Percentiles rank a stretch among this genome's conserved stretches.
Evolutionary conservation across 306 rosid genomes (phyloP).

Genomic region (Lathyrus tuberosus): DNA sequence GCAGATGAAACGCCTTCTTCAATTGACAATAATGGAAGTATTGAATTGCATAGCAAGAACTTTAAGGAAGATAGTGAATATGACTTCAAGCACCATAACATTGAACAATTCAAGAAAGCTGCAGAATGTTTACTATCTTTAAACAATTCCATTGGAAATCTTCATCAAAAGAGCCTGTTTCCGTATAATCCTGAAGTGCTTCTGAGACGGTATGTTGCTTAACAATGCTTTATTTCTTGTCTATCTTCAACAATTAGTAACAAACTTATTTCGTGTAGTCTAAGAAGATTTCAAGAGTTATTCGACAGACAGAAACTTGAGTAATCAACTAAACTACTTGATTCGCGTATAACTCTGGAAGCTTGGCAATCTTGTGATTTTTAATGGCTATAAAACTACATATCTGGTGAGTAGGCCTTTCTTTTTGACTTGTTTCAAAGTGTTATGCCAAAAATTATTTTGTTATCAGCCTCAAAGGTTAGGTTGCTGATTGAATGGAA

Average conservation of each 20-base stretch:
- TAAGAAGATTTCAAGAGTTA: constrained; percentile 62
- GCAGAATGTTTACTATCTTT: constrained; percentile 68
- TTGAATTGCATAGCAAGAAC: constrained; percentile 32
- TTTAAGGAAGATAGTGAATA: constrained; percentile 37
- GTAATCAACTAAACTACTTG: constrained; percentile 28
- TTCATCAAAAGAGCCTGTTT: constrained; percentile 75
- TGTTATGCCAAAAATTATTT: neutral
- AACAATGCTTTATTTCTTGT: constrained; percentile 31
- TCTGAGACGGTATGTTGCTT: constrained; percentile 58
- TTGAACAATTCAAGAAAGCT: constrained; percentile 55
- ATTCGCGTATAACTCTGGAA: constrained; percentile 16
- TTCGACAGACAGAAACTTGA: constrained; percentile 10
- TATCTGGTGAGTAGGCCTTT: constrained; percentile 29
- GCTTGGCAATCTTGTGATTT: constrained; percentile 15
- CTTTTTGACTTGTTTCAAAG: constrained; percentile 11
- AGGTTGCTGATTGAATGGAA: constrained; percentile 10
- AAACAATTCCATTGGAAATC: constrained; percentile 73
- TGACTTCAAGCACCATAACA: constrained; percentile 37
- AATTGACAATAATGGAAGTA: constrained; percentile 34
- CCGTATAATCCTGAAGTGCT: constrained; percentile 80
- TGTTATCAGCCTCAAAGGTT: constrained; percentile 10
- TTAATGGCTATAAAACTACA: constrained; percentile 16
- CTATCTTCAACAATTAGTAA: constrained; percentile 12
- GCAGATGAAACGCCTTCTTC: constrained; percentile 36
- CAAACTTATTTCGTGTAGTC: constrained; percentile 51